Evolutionary conservation across 345 rosid genomes (phyloP).

Genomic region (Aurinia saxatilis): DNA sequence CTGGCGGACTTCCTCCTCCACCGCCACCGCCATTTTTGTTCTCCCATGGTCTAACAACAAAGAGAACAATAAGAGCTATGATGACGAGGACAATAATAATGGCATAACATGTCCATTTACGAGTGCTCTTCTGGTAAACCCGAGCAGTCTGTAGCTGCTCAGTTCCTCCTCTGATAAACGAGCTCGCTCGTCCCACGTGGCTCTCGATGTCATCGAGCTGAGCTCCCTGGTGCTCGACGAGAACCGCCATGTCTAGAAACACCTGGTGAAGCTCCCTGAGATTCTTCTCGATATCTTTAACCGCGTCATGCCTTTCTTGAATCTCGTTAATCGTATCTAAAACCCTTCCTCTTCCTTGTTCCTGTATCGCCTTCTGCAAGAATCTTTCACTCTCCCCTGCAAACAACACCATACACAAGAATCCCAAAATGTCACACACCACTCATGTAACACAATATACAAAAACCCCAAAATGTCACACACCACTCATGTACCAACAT

Average conservation of each 20-base stretch:
- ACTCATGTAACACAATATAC: neutral
- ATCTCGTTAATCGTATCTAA: constrained; percentile 74
- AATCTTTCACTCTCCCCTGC: constrained; percentile 89
- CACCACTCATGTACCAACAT: neutral
- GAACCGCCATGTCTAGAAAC: constrained; percentile 79
- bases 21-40: constrained; percentile 6
- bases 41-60: constrained; percentile 57
- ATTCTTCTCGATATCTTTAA: constrained; percentile 68
- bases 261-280: constrained; percentile 85
- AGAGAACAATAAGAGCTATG: constrained; percentile 49
- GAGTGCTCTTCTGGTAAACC: constrained; percentile 56
- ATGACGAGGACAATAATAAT: constrained; percentile 55
- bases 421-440: neutral
- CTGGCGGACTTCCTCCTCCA: constrained; percentile 11
- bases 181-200: constrained; percentile 68
- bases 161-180: constrained; percentile 59
- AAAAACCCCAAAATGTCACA: neutral
- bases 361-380: constrained; percentile 83
- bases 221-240: constrained; percentile 72
- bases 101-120: constrained; percentile 77
- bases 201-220: constrained; percentile 75
- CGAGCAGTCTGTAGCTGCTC: constrained; percentile 52
- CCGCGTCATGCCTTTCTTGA: constrained; percentile 89
- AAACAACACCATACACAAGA: neutral
- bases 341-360: constrained; percentile 78